Conservation (phyloP, 2,329 filamentous ascomycete genomes). For the Colletotrichum eremochloae region DNA sequence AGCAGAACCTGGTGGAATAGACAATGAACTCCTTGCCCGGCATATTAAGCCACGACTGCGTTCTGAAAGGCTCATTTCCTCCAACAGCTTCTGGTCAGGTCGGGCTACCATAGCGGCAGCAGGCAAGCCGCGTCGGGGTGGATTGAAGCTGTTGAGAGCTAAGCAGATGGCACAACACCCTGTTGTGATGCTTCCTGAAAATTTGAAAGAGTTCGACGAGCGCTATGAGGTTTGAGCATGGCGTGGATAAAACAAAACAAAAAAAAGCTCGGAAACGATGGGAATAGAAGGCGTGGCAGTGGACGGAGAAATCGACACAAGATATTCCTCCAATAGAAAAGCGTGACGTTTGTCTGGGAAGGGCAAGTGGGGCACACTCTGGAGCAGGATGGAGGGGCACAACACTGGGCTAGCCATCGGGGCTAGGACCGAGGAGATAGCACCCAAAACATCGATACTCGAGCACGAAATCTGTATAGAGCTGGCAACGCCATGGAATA, state of each 20-base stretch:
- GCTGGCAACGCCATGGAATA: background rate
- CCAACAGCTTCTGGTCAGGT: conserved; percentile 13
- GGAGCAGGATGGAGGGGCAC: conserved; percentile 17
- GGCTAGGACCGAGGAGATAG: background rate
- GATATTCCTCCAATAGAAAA: conserved; percentile 36
- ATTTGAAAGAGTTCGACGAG: background rate
- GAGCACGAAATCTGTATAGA: background rate
- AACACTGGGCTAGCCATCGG: conserved; percentile 3
- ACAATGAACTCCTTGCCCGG: background rate
- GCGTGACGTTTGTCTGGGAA: background rate
- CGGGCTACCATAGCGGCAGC: background rate
- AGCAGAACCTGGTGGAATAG: conserved; percentile 18
- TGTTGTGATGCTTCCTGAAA: background rate
- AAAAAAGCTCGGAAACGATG: conserved; percentile 10
- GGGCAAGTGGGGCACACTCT: conserved; percentile 18
- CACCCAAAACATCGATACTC: background rate
- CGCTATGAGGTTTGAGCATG: background rate
- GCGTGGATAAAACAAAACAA: background rate
- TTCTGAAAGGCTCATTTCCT: background rate
- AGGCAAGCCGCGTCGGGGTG: background rate
- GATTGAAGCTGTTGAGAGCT: background rate
- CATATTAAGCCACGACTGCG: background rate
- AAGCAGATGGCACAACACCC: background rate
- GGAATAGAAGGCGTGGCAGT: conserved; percentile 20
- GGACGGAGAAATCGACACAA: conserved; percentile 32